phyloP scores from a whole-genome alignment of 2,329 filamentous ascomycete genomes.

The Clonostachys solani region DNA sequence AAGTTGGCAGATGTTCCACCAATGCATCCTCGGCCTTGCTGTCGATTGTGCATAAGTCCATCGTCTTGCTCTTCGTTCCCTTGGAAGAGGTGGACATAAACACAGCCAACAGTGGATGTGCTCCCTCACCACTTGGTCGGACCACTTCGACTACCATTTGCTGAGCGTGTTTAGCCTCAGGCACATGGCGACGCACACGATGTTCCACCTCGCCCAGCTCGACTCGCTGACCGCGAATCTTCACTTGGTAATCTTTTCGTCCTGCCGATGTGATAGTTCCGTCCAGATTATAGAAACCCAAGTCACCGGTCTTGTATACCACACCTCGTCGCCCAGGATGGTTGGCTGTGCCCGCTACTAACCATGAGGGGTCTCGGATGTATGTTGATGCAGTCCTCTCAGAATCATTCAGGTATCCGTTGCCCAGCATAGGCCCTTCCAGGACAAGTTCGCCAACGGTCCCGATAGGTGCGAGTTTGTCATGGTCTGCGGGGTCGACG shows the following conservation, averaged over 20 bases:
- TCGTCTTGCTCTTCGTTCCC: neutral
- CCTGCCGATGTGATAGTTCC: conserved; percentile 8
- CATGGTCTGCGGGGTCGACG: conserved; percentile 6
- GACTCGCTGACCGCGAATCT: conserved; percentile 46
- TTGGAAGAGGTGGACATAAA: neutral
- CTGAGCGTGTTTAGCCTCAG: conserved; percentile 24
- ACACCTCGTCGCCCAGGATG: conserved; percentile 12
- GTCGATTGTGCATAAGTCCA: neutral
- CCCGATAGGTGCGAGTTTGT: neutral
- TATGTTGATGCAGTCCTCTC: conserved; percentile 3
- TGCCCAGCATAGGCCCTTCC: conserved; percentile 18
- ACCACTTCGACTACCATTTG: neutral
- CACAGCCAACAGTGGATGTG: neutral
- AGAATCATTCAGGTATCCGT: conserved; percentile 2
- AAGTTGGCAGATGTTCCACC: neutral
- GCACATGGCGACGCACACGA: conserved; percentile 3
- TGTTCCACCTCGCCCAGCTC: conserved; percentile 32
- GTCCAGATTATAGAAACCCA: conserved; percentile 5
- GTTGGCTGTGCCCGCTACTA: conserved; percentile 12
- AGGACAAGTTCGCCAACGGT: conserved; percentile 33
- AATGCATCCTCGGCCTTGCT: neutral
- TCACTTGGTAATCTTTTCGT: conserved; percentile 39
- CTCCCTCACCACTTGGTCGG: neutral
- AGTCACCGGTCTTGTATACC: conserved; percentile 11
- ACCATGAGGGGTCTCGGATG: conserved; percentile 1